A percentile compares a stretch with the other conserved stretches of the same genome.
phyloP scores from a whole-genome alignment of 2,329 filamentous ascomycete species.

The Alternaria panax region DNA sequence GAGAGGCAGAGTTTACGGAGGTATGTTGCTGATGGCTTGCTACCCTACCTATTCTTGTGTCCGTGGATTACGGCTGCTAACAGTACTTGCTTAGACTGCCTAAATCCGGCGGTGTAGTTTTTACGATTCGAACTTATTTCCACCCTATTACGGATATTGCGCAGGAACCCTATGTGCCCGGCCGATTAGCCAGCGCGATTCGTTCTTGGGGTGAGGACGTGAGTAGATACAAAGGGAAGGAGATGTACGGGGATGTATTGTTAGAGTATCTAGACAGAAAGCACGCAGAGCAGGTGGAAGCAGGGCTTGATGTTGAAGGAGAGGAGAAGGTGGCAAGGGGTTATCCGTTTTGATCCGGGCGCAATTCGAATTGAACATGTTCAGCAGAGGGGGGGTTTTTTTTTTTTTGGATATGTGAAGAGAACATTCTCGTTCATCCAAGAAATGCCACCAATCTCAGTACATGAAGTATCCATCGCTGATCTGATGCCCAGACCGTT shows the following conservation, averaged over 20 bases:
- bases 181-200: slow-evolving; percentile 77
- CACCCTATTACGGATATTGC: slow-evolving; percentile 72
- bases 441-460: neutral
- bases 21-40: slow-evolving; percentile 19
- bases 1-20: slow-evolving; percentile 75
- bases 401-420: neutral
- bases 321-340: slow-evolving; percentile 65
- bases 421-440: neutral
- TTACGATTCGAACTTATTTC: slow-evolving; percentile 84
- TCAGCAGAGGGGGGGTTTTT: neutral
- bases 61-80: neutral
- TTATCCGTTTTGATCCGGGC: slow-evolving; percentile 64
- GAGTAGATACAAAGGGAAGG: slow-evolving; percentile 77
- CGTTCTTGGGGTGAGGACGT: slow-evolving; percentile 85
- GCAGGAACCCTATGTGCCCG: slow-evolving; percentile 78
- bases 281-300: slow-evolving; percentile 75
- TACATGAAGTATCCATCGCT: neutral
- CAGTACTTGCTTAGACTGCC: slow-evolving; percentile 47
- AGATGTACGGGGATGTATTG: slow-evolving; percentile 75
- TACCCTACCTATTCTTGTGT: neutral
- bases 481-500: neutral
- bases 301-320: slow-evolving; percentile 67
- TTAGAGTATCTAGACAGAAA: slow-evolving; percentile 78
- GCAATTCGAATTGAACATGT: neutral
- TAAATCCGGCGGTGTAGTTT: slow-evolving; percentile 62